Conservation (phyloP, 441 rosid genomes). For the Bocquillonia castaneifolia region DNA sequence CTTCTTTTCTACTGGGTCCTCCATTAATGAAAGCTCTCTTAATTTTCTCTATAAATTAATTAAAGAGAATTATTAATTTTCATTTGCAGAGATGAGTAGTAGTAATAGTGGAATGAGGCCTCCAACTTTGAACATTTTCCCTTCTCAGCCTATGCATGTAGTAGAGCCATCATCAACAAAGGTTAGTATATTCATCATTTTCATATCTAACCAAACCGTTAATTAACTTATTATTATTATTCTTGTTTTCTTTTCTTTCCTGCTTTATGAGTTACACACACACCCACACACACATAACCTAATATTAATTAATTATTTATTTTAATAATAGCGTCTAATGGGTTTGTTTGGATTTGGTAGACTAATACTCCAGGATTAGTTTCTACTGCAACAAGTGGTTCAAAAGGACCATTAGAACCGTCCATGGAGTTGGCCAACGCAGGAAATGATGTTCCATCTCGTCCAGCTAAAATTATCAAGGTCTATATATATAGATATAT, state of each 20-base stretch:
- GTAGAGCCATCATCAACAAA: slow-evolving; percentile 47
- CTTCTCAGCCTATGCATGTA: slow-evolving; percentile 91
- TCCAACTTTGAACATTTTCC: slow-evolving; percentile 91
- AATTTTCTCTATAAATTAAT: slow-evolving; percentile 3
- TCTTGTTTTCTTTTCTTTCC: not conserved
- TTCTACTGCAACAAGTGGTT: slow-evolving; percentile 56
- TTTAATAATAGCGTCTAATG: slow-evolving; percentile 13
- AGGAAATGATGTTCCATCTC: slow-evolving; percentile 39
- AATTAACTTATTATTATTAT: slow-evolving; percentile 5
- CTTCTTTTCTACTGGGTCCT: slow-evolving; percentile 2
- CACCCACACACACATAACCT: too few relatives aligned
- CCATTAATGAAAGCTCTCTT: slow-evolving; percentile 22
- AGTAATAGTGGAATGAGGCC: slow-evolving; percentile 66
- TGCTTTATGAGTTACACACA: slow-evolving; percentile 10
- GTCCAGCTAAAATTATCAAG: slow-evolving; percentile 64
- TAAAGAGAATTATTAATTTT: slow-evolving; percentile 5
- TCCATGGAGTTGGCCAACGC: slow-evolving; percentile 61
- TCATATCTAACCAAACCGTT: slow-evolving; percentile 8
- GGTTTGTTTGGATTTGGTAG: slow-evolving; percentile 46
- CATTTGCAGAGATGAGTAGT: slow-evolving; percentile 50
- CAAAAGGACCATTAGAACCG: slow-evolving; percentile 66
- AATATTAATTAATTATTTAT: not conserved
- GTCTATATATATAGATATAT: too few relatives aligned
- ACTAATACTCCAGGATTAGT: slow-evolving; percentile 38
- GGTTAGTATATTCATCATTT: slow-evolving; percentile 28